phyloP scores from a whole-genome alignment of 164 flowering plant genomes.

The Umbilicus rupestris region DNA sequence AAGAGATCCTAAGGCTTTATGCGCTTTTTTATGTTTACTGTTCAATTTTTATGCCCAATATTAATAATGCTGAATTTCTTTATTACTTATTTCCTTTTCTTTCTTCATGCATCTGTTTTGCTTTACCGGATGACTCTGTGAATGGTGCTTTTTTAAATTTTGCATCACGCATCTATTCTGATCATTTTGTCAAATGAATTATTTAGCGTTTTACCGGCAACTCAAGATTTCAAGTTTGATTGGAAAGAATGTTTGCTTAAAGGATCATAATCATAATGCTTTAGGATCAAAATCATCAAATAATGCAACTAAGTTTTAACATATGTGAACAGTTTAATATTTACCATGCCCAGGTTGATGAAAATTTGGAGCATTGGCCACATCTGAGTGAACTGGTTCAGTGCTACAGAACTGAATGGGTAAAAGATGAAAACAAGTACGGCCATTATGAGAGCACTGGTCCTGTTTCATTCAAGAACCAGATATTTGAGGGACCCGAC shows the following conservation, averaged over 20 bases:
- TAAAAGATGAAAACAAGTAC: slow-evolving; percentile 85
- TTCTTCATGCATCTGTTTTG: background rate
- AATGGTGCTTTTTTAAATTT: background rate
- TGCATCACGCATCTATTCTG: background rate
- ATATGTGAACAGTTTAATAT: too few relatives aligned
- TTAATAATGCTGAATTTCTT: background rate
- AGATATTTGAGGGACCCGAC: slow-evolving; percentile 93
- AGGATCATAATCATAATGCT: too few relatives aligned
- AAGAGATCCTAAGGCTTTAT: background rate
- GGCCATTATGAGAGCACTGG: slow-evolving; percentile 75
- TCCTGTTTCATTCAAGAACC: slow-evolving; percentile 53
- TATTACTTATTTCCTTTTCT: background rate
- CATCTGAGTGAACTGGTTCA: slow-evolving; percentile 86
- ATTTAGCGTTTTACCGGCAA: too few relatives aligned
- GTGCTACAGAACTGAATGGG: slow-evolving; percentile 88
- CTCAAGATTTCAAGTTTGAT: too few relatives aligned
- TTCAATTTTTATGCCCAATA: background rate
- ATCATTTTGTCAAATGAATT: background rate
- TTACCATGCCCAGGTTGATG: slow-evolving; percentile 46
- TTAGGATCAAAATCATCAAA: background rate
- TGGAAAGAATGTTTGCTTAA: too few relatives aligned
- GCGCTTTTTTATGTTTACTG: background rate
- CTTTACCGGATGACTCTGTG: background rate
- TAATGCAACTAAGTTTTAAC: background rate
- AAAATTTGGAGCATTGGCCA: slow-evolving; percentile 94